Evolutionary conservation across 2,329 filamentous ascomycete genomes (phyloP).

Genomic region (Juglanconis oblonga): DNA sequence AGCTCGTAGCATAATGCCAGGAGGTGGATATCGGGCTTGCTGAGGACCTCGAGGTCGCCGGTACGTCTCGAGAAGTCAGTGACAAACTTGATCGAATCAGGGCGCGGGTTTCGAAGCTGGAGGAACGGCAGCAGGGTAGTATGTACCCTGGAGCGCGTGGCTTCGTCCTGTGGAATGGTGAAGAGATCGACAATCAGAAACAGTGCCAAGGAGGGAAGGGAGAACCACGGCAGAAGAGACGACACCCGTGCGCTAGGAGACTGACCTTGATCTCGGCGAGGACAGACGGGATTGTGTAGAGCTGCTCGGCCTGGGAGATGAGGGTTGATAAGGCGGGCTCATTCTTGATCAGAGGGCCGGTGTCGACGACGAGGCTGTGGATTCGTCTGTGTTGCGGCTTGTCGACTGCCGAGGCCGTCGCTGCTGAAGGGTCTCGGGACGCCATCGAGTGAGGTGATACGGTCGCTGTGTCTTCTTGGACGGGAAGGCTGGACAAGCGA

Average conservation of each 20-base stretch:
- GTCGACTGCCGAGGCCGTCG: neutral
- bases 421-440: neutral
- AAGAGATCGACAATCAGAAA: neutral
- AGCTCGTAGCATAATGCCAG: slow-evolving; percentile 89
- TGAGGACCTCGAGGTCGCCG: slow-evolving; percentile 84
- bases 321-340: slow-evolving; percentile 82
- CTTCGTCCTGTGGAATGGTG: slow-evolving; percentile 68
- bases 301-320: slow-evolving; percentile 68
- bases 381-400: slow-evolving; percentile 56
- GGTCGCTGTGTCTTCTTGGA: no score
- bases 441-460: neutral
- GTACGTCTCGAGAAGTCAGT: slow-evolving; percentile 84
- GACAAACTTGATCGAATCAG: slow-evolving; percentile 75
- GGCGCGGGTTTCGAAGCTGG: slow-evolving; percentile 68
- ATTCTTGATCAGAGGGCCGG: slow-evolving; percentile 91
- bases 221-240: neutral
- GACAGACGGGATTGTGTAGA: slow-evolving; percentile 83
- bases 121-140: slow-evolving; percentile 84
- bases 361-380: slow-evolving; percentile 82
- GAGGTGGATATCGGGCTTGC: slow-evolving; percentile 83
- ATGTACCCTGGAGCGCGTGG: slow-evolving; percentile 76
- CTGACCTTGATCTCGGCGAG: slow-evolving; percentile 75
- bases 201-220: neutral
- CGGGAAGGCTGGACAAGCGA: no score
- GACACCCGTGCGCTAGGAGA: neutral